Base-by-base conservation (phyloP, 2,329 filamentous ascomycete species). In the Diaporthe longicolla region DNA sequence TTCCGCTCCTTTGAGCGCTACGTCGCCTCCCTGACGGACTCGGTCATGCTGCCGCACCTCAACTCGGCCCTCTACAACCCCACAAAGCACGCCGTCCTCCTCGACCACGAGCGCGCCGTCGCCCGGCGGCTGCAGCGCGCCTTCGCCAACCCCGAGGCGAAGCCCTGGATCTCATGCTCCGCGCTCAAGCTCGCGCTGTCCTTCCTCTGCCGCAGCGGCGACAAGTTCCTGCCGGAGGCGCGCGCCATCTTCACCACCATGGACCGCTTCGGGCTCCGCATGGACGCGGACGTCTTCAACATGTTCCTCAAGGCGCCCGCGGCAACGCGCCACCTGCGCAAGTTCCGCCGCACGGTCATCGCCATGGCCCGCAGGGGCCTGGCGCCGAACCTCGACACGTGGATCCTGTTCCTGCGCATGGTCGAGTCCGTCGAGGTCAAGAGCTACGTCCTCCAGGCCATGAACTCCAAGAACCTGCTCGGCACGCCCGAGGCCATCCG, bases 391-490 rank as follows among this genome's bases (percentile, higher is more conserved):
- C 78, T 85, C 4, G 79, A 80, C 21, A 89, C 88, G 0, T 89
- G 88, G 88, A 76, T 85, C 3, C 81, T 86, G 5, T 87, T 89
- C 73, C 79, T 89, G 24, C 80, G 82, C n/a, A 82, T 89, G 58
- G 88, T 93, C 73, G 88, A 90, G 80, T 88, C 88, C 15, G 90
- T 92, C 78, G 86, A 89, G n/a, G 84, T 87, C 66, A 83, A 84
- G 69, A 83, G 84, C 32, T 85, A 86, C 76, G 80, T 88, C 40
- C 78, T 89, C 40, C 82, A 83, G 17, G 81, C 82, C 73, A 89
- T 89, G 87, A 81, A 85, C 71, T 79, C 83, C 48, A 81, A 84
- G 24, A 85, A 84, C 32, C 81, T 88, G 65, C 81, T 89, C 54
- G 78, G 82, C 10, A 81, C 83, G 32, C 79, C 80, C 0, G 77